Evolutionary conservation across 768 basidiomycete species (phyloP).

Genomic region (Gymnopilus junonius): DNA sequence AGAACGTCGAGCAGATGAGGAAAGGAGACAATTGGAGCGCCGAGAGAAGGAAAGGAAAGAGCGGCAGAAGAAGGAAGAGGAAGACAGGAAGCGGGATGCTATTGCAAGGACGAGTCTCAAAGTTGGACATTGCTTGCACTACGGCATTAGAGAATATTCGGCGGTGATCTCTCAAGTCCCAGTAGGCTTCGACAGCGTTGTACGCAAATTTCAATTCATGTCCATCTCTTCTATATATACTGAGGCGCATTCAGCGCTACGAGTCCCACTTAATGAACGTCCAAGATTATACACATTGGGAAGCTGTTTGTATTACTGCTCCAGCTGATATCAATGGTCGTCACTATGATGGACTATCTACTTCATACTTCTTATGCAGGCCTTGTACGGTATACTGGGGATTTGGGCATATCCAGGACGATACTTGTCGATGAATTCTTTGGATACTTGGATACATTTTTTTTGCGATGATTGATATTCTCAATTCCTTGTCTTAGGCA

Average conservation of each 20-base stretch:
- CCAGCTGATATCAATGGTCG: not conserved
- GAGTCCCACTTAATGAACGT: not conserved
- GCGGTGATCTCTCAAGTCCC: constrained; percentile 14
- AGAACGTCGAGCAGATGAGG: not conserved
- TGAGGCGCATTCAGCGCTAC: not conserved
- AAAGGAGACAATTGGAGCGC: not conserved
- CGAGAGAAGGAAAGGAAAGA: not conserved
- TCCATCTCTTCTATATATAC: too few relatives aligned
- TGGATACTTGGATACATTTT: too few relatives aligned
- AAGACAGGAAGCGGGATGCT: not conserved
- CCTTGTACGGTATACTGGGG: not conserved
- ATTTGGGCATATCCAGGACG: not conserved
- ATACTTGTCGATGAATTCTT: not conserved
- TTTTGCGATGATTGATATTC: too few relatives aligned
- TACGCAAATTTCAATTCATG: too few relatives aligned
- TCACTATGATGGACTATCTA: not conserved
- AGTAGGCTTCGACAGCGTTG: constrained; percentile 12
- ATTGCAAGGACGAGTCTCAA: constrained; percentile 14
- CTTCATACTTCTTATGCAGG: too few relatives aligned
- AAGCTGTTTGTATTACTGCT: not conserved
- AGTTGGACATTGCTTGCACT: constrained; percentile 9
- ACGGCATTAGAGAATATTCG: constrained; percentile 20
- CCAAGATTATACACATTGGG: not conserved
- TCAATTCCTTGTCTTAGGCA: too few relatives aligned
- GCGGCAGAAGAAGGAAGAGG: not conserved